Conservation (phyloP, 2,329 filamentous ascomycete genomes). For the Shiraia sp. region DNA sequence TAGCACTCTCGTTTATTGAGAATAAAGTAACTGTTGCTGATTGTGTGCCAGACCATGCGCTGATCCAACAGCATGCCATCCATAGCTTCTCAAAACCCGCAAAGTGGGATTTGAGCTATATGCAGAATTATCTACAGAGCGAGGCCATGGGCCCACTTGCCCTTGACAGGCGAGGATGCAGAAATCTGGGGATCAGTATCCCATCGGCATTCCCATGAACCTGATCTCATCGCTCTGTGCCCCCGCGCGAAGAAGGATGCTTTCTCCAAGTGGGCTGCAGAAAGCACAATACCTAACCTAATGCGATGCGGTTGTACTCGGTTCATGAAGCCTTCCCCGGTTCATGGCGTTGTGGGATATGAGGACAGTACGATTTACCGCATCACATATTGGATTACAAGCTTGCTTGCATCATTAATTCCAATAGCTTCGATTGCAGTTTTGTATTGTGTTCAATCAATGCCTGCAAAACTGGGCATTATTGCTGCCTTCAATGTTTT, state of each 20-base stretch:
- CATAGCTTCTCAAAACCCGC: conserved; percentile 9
- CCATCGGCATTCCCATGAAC: conserved; percentile 3
- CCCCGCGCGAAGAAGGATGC: conserved; percentile 18
- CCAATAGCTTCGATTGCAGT: conserved; percentile 26
- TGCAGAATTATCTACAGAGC: conserved; percentile 19
- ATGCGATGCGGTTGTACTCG: conserved; percentile 11
- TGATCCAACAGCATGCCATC: conserved; percentile 21
- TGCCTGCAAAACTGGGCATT: conserved; percentile 11
- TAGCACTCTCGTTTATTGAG: no score
- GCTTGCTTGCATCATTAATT: conserved; percentile 23
- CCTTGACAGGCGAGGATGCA: conserved; percentile 11
- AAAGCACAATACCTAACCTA: conserved; percentile 10
- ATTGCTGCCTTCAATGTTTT: conserved; percentile 30
- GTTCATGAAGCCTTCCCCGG: conserved; percentile 13
- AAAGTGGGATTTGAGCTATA: conserved; percentile 15
- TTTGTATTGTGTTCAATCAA: conserved; percentile 11
- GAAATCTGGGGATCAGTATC: conserved; percentile 11
- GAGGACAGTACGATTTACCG: conserved; percentile 15
- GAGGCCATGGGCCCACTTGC: conserved; percentile 7
- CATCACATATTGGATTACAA: conserved; percentile 21
- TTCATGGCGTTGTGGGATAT: conserved; percentile 10
- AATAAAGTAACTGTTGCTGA: not conserved
- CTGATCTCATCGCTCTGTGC: conserved; percentile 15
- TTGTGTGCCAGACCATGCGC: conserved; percentile 11
- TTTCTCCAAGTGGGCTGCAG: conserved; percentile 20